Evolutionary conservation across 768 basidiomycete species (phyloP).

Genomic region (Leccinum barrowsii): DNA sequence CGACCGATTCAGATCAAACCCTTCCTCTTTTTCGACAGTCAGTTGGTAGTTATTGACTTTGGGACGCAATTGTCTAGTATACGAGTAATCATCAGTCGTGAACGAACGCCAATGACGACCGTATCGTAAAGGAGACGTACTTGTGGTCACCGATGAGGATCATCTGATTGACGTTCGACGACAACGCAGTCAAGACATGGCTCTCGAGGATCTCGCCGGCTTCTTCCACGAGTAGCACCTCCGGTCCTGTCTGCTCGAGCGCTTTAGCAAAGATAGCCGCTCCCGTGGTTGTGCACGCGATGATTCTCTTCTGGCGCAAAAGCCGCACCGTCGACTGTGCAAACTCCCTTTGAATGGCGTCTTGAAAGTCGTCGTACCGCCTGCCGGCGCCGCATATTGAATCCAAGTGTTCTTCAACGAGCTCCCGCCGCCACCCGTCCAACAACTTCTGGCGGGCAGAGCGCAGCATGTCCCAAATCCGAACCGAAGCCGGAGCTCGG

Average conservation of each 20-base stretch:
- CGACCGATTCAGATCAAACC: slow-evolving; percentile 62
- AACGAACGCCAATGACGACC: not conserved
- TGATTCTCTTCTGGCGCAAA: slow-evolving; percentile 48
- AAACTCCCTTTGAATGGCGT: slow-evolving; percentile 34
- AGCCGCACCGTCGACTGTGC: slow-evolving; percentile 28
- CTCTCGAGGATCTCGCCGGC: slow-evolving; percentile 71
- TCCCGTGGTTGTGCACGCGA: slow-evolving; percentile 67
- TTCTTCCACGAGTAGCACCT: slow-evolving; percentile 63
- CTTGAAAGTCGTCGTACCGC: slow-evolving; percentile 37
- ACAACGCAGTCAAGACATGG: slow-evolving; percentile 59
- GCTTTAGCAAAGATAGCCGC: slow-evolving; percentile 55
- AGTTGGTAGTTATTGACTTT: slow-evolving; percentile 65
- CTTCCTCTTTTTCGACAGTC: slow-evolving; percentile 67
- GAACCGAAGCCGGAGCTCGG: slow-evolving; percentile 16
- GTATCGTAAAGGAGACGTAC: slow-evolving; percentile 30
- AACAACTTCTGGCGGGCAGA: slow-evolving; percentile 28
- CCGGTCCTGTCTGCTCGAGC: slow-evolving; percentile 42
- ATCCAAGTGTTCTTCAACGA: slow-evolving; percentile 31
- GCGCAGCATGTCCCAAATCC: slow-evolving; percentile 39
- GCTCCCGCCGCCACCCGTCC: slow-evolving; percentile 33
- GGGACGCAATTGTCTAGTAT: slow-evolving; percentile 59
- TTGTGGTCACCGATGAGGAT: slow-evolving; percentile 72
- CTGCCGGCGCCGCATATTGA: slow-evolving; percentile 28
- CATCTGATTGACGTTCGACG: slow-evolving; percentile 43
- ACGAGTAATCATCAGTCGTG: not conserved